Base-by-base conservation (phyloP, 2,329 filamentous ascomycete species). In the Penicillium fuscoglaucum region DNA sequence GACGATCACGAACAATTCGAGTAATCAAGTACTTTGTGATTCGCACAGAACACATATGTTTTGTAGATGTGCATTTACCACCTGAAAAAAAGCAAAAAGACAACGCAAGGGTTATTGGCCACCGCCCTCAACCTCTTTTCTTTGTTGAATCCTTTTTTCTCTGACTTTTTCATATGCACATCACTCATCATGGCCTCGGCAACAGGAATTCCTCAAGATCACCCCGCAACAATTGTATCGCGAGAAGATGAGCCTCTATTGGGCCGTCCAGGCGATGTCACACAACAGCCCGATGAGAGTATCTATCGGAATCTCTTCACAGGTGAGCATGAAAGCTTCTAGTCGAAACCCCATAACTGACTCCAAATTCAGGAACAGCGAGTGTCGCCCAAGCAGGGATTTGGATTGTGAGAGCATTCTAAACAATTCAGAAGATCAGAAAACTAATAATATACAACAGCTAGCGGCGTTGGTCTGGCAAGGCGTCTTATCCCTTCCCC, bases 381-480 rank as follows among this genome's bases (percentile, higher is more conserved):
- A 82, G 88, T 60, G 76, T 97, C 60, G 90, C 91, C 41, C 92
- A 97, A 76, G 83, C 85, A 44, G 93, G 91, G 56, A 84, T 88
- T 55, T 79, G 91, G 76, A 84, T 96, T 63, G 83, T 85, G 71
- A 69, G 81, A 70, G 1, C 19, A 40, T 31, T 15, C 21, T 15
- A 3, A 45, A 9, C 12, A 12, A 40, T 10, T 40, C 3, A 3
- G 19, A 26, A n/a, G 21, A 24, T 50, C n/a, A 17, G 6, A 8
- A 35, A 8, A 52, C 35, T 58, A 19, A 58, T 17, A 37, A 56
- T 46, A 48, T 35, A 44, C 33, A 1, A 17, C 61, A 85, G 83
- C 84, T 97, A 61, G 80, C 87, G 49, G 84, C 85, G 37, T 84
- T 93, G 57, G 82, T 96, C 64, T 96, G 91, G 91, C 84, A 85